Evolutionary conservation across 2,329 filamentous ascomycete genomes (phyloP), one percentile per base, ranked within the genome.

Genomic region (Claviceps pazoutovae): DNA sequence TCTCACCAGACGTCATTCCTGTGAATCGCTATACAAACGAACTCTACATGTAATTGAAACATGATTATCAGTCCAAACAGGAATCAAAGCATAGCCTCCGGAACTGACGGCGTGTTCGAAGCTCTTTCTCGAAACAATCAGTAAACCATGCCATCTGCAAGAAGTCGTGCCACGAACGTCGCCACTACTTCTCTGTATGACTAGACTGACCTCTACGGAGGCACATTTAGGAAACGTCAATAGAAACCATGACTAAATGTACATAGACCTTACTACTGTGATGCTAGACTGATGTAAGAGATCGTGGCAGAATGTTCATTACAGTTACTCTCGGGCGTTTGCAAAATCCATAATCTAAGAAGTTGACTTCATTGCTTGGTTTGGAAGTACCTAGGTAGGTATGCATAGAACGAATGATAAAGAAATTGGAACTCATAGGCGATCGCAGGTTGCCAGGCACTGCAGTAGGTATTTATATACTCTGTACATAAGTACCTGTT

Each of bases 41-140:
- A 68, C 46, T 83, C 79, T 48, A 60, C 64, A 44, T 81, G 85
- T n/a, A 76, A 58, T 88, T 19, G 82, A 69, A 51, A 83, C 75
- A 62, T 86, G 82, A 65, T 88, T 82, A 62, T 88, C 83, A 0
- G 79, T 78, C 72, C 76, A 86, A 0, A 82, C 77, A 0, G 84
- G 84, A 13, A 88, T 75, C 51, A 86, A 73, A 3, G 82, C 82
- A 64, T 85, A 88, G 62, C 87, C 83, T 0, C 84, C 84, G 0
- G 78, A 71, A 1, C 65, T 64, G 6, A 88, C 70, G 17, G 76
- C 68, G 55, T 83, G 74, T 37, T 75, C 75, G 75, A 1, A 73
- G 62, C 34, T 72, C 67, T 37, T 68, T 68, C 46, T 73, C 74
- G 13, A 79, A 74, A 43, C 74, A 71, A 19, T 79, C 71, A 50